Conservation (phyloP, 257 asterid species). For the Fraxinus pennsylvanica region DNA sequence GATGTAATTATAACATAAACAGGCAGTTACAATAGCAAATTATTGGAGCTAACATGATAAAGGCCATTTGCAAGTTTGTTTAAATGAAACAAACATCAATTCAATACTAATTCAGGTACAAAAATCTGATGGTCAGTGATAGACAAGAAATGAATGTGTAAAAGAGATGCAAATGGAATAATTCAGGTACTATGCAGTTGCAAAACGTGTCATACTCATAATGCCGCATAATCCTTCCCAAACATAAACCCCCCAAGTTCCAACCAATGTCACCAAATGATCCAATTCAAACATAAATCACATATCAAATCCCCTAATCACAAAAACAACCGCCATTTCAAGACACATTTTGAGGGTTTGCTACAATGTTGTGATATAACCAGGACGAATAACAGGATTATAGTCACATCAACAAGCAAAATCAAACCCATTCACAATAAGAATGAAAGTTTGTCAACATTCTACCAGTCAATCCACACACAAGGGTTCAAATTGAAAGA, state of each 20-base stretch:
- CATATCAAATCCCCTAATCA: neutral
- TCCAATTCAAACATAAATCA: neutral
- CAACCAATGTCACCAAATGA: slow-evolving; percentile 2
- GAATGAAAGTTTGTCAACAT: neutral
- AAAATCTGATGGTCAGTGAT: neutral
- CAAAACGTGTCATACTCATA: neutral
- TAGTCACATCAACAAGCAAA: too few relatives aligned
- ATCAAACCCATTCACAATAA: slow-evolving; percentile 6
- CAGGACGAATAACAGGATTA: neutral
- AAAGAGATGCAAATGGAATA: neutral
- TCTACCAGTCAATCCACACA: neutral
- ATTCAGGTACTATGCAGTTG: neutral
- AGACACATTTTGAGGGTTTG: neutral
- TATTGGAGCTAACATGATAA: neutral
- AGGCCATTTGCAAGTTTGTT: slow-evolving; percentile 13
- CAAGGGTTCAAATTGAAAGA: neutral
- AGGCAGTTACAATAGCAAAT: neutral
- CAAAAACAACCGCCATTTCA: neutral
- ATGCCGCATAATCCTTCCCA: neutral
- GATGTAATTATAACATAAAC: slow-evolving; percentile 1
- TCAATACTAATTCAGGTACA: neutral
- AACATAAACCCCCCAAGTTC: slow-evolving; percentile 9
- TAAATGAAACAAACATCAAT: neutral
- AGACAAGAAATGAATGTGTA: neutral
- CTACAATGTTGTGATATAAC: neutral